Evolutionary conservation across 371 early-diverging fungal genomes (phyloP), one percentile per base, ranked within the genome.

Genomic region (Fennellomyces sp.): DNA sequence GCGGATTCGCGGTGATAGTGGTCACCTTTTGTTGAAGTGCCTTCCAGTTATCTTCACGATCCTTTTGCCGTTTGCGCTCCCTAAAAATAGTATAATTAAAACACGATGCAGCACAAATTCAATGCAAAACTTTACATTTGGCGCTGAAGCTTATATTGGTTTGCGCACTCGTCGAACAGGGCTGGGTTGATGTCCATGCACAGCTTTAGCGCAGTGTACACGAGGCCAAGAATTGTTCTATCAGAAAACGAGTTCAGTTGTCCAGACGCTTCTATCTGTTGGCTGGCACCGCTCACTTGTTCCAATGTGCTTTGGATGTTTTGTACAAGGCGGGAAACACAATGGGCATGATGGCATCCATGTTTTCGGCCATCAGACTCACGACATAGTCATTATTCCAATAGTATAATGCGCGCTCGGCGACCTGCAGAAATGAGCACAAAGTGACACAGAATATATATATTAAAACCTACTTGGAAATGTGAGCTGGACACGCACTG

Each of bases 361-460:
- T 91, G 73, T 97, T 95, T 54, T 95, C 93, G 4, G 90, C 88
- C 65, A 98, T 94, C 64, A 97, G 69, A 66, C 89, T 93, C 62
- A 94, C 92, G 68, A 97, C 91, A 66, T 96, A 97, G 60, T 95
- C 96, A 66, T 97, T 98, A 75, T 95, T 96, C 97, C 97, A 98
- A 76, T 92, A 96, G 57, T 90, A 93, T 25, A 98, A 75, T 4
- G 98, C 97, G 49, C 98, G 85, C 75, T 98, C 98, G 23, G 97
- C 97, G 7, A 88, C 95, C 90, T 91, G n/a, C 28, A 2, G 1
- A 27, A 39, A 2, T 47, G 21, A 13, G 23, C 6, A 26, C n/a
- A n/a, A n/a, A n/a, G n/a, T n/a, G n/a, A n/a, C n/a, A n/a, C n/a
- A n/a, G n/a, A n/a, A n/a, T n/a, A n/a, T n/a, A 29, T 28, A 11